Evolutionary conservation across 257 asterid genomes (phyloP), one percentile per base, ranked within the genome.

Genomic region (Eucommia ulmoides): DNA sequence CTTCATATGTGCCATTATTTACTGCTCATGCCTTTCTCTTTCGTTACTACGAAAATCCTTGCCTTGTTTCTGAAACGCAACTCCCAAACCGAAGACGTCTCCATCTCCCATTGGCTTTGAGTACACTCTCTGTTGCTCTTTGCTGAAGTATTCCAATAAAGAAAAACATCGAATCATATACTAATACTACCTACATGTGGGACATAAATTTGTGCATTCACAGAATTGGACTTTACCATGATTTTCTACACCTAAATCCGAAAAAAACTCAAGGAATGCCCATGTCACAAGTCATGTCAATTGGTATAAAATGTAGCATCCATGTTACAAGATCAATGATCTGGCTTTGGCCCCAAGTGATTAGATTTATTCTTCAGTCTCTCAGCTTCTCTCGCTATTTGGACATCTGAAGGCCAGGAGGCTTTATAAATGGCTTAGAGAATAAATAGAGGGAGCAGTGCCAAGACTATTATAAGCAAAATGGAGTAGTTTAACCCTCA

Each of bases 311-410:
- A 61, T 45, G 57, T 24, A 45, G 68, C 50, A 62, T 42, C 51
- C 53, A 54, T 20, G 48, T 79, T 71, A 58, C 72, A 71, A 55
- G 77, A 74, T 42, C 64, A 19, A n/a, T 10, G 14, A 29, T n/a
- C n/a, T n/a, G 62, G 60, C 63, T 67, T 72, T 19, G 80, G 55
- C 63, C 78, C 69, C 73, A 60, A 53, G 59, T 53, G 63, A 54
- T 56, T 58, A 23, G 52, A 64, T 23, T 73, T 57, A 64, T 64
- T 80, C 48, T 73, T 76, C 69, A 83, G 74, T 62, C 75, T 66
- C 74, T 91, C 99, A 51, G 89, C 87, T 70, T 86, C 99, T 75
- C 96, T 86, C 51, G 99, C 95, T 45, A 91, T 83, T 70, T 77
- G 89, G 66, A 83, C 83, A 73, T 86, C 97, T 41, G 93, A 76